Base-by-base conservation (phyloP, 768 basidiomycete genomes). In the Boletus tylopilopsis region DNA sequence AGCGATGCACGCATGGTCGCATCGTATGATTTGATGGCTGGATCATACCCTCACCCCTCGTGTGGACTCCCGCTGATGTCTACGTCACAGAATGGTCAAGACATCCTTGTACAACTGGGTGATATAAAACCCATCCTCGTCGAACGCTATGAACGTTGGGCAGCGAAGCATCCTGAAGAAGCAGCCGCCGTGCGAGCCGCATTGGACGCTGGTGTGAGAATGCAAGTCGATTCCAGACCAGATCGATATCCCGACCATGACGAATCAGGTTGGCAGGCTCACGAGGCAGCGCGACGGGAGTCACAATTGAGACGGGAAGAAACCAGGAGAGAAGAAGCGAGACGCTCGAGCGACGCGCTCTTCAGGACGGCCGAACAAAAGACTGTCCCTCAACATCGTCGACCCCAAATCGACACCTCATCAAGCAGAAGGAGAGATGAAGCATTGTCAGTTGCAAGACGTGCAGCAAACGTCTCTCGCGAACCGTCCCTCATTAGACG, bases 61-160 rank as follows among this genome's bases (percentile, higher is more conserved):
- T 47, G 25, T 51, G 39, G 30, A 49, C 47, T 27, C 25, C 34
- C 44, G 50, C 54, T 64, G 45, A 66, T 51, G 18, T 32, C 39
- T 51, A 57, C 27, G 47, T 60, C 50, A 55, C 65, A 88, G 85
- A 85, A 88, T 47, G 87, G 87, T 16, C 81, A 87, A 61, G 78
- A 87, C 48, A 86, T 90, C 43, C 76, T 91, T 38, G 76, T 80
- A 51, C 75, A 74, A 54, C 78, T 92, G 27, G 72, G 80, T 41
- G 74, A 79, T 22, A 72, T 92, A 45, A 90, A 89, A 51, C 78
- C 79, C 9, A 58, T 70, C 4, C 75, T 91, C 8, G 77, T 86
- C 37, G 76, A 80, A 36, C 77, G 82, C 15, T 82, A 80, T 55
- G 84, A 86, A 43, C 70, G 73, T 42, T 89, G 85, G 84, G 61